Base-by-base conservation (phyloP, 1,139 yeast species). In the Arxiozyma slooffiae region DNA sequence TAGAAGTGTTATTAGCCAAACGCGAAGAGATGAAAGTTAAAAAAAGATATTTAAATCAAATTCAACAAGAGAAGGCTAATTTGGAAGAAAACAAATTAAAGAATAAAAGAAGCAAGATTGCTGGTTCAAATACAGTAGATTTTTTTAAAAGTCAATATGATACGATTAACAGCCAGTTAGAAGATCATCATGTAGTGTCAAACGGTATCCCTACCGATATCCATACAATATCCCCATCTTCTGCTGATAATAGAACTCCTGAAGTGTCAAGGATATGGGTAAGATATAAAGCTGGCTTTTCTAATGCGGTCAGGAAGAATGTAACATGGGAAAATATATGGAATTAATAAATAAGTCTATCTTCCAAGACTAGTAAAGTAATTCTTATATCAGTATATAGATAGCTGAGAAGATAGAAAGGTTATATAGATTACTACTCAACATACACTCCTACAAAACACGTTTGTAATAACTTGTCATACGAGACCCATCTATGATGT, bases 401-500 rank as follows among this genome's bases (percentile, higher is more conserved):
- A 38, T 18, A 23, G 42, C 16, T 11, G 9, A 6, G 18, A 14
- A 7, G 17, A 23, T 41, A 41, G 16, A 41, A 23, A n/a, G 9
- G 20, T 30, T 23, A 44, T 44, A 37, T 22, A 37, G 14, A 21
- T 36, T 24, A 26, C 9, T 24, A 37, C 17, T 38, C 36, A 24
- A 53, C 47, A 38, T 38, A 52, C 18, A 36, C 54, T 4, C 98
- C 98, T 3, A 92, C 76, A 54, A 81, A 69, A 61, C 97, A 89
- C 50, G 78, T 80, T 58, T 80, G 88, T 52, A 92, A 69, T 78
- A 92, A 80, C 56, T 88, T 71, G 59, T 90, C 97, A 46, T 74
- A 86, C 66, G 86, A 90, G 0, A 84, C 95, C 97, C 97, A 89
- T 30, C 87, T 74, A 63, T 89, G 96, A 56, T 85, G 85, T 66